These are phyloP conservation scores for Apiospora rasikravindrae DNA, from an alignment of 2,329 filamentous ascomycete genomes.

Conservation along the genomic window DNA sequence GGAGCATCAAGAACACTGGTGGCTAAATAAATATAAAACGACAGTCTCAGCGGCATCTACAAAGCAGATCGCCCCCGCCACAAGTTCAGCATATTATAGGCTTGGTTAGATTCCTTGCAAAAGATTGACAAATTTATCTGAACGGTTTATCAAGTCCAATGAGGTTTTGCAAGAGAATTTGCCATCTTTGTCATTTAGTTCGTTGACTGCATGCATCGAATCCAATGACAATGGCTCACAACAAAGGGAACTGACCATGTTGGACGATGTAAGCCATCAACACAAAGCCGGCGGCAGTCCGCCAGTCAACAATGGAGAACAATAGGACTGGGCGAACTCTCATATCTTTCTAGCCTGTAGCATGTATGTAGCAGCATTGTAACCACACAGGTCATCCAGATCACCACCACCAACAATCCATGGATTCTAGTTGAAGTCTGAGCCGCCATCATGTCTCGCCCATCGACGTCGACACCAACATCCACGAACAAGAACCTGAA, in stretches of 20 bases:
- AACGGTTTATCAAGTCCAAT: too few species aligned
- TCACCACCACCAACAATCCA: background rate
- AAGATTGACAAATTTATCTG: too few species aligned
- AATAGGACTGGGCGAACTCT: too few species aligned
- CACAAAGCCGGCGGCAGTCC: background rate
- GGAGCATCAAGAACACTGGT: too few species aligned
- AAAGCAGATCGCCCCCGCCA: too few species aligned
- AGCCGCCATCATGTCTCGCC: background rate
- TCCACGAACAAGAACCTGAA: background rate
- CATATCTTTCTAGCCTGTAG: too few species aligned
- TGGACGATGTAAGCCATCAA: background rate
- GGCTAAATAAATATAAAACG: too few species aligned
- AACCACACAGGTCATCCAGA: background rate
- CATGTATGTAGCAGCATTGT: too few species aligned
- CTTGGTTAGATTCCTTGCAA: too few species aligned
- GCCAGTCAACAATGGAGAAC: background rate
- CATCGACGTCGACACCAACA: background rate
- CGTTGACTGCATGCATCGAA: background rate
- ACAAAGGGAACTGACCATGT: background rate
- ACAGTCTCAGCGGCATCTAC: too few species aligned
- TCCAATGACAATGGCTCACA: background rate
- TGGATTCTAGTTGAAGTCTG: background rate
- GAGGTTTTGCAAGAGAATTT: background rate
- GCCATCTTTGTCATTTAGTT: background rate
- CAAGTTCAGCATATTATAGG: too few species aligned